Base-by-base conservation (phyloP, 345 rosid species). In the Citrus mangshanensis region DNA sequence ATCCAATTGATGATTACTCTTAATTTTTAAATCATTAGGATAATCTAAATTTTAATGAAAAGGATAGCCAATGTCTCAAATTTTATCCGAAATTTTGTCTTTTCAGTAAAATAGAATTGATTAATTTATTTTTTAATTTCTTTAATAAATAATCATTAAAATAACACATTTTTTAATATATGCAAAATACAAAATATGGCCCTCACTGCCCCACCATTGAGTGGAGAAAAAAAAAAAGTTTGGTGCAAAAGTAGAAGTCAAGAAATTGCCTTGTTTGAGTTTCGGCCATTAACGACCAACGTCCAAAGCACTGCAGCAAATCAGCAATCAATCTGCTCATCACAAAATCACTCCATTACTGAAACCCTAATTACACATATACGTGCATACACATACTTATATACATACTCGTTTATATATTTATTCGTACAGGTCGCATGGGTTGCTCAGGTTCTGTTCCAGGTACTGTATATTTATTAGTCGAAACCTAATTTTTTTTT, bases 381-480 rank as follows among this genome's bases (percentile, higher is more conserved):
- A 37, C 66, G 9, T 18, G 27, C 13, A 21, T 25, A 40, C 49
- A 21, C 65, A 6, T 24, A 42, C 27, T 19, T 30, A 35, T 58
- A 68, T 19, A 54, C 66, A 4, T 14, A n/a, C 18, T 35, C 51
- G 34, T 24, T n/a, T 13, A 63, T 37, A 61, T 59, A 75, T 49
- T 54, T 18, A 54, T 54, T 54, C 76, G 30, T 22, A 82, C 72
- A 64, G 64, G 56, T 73, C 38, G 5, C 77, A 95, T 93, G 98
- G 98, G 98, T 79, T 95, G 98, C 84, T 79, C 95, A 75, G 88
- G 94, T 82, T 95, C 98, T 81, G 89, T 92, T 81, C 98, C 95
- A 76, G 95, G 98, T 92, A 81, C 79, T 54, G 58, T 54, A 1
- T 1, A 54, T 54, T 5, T 16, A 18, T 54, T 54, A 4, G 19